phyloP scores from a whole-genome alignment of 2,329 filamentous ascomycete species.

The Xylaria sp. region DNA sequence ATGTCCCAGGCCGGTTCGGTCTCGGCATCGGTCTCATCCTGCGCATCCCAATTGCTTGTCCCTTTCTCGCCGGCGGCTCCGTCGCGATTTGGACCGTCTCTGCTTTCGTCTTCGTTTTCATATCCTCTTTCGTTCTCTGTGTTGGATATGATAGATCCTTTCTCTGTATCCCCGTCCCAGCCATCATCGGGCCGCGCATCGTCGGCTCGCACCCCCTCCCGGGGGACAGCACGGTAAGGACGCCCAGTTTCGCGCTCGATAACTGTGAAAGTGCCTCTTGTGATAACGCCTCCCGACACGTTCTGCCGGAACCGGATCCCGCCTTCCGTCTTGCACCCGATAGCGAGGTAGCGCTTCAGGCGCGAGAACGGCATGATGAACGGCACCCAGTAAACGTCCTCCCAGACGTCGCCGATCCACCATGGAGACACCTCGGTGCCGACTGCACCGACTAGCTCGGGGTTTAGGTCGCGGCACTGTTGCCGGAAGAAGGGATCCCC shows the following conservation, averaged over 20 bases:
- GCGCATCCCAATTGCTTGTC: conserved; percentile 16
- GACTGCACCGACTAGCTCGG: background rate
- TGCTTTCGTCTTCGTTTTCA: background rate
- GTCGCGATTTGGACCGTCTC: background rate
- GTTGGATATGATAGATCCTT: conserved; percentile 17
- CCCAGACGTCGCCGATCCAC: conserved; percentile 32
- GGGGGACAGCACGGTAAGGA: background rate
- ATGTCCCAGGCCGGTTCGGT: conserved; percentile 27
- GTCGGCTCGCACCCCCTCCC: background rate
- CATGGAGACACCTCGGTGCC: conserved; percentile 11
- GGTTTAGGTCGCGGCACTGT: conserved; percentile 8
- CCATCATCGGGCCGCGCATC: background rate
- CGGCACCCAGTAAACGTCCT: conserved; percentile 36
- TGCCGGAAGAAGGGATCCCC: conserved; percentile 31
- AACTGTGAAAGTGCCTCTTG: conserved; percentile 26
- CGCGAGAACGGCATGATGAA: conserved; percentile 34
- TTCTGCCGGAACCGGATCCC: conserved; percentile 34
- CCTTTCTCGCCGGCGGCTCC: background rate
- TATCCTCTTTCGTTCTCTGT: background rate
- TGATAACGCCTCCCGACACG: conserved; percentile 22
- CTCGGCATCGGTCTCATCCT: conserved; percentile 23
- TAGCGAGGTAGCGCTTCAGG: conserved; percentile 34
- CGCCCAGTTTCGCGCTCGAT: conserved; percentile 24
- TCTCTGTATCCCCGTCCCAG: conserved; percentile 32
- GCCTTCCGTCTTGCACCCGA: conserved; percentile 28